Conservation (phyloP, 352 stramenopile species). For the Globisporangium rhizosaccharum region DNA sequence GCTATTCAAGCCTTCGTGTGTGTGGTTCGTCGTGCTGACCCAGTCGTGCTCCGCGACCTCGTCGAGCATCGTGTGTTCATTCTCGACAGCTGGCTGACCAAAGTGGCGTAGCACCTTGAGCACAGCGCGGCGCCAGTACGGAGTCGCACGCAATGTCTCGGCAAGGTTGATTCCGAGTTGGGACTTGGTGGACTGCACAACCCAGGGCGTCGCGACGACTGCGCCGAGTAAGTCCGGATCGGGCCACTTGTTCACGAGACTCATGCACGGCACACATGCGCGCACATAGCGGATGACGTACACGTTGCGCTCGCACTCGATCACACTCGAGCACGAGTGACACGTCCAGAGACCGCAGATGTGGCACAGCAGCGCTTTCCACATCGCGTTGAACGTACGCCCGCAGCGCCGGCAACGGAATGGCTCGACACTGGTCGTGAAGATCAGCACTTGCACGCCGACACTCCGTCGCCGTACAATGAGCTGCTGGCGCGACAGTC, state of each 20-base stretch:
- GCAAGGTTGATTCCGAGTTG: conserved; percentile 43
- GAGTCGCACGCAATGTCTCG: conserved; percentile 28
- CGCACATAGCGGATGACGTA: conserved; percentile 45
- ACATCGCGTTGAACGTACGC: conserved; percentile 35
- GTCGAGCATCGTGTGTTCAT: conserved; percentile 21
- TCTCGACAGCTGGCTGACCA: conserved; percentile 15
- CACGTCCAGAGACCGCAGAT: conserved; percentile 49
- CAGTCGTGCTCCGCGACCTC: conserved; percentile 34
- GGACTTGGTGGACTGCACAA: conserved; percentile 26
- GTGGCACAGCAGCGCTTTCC: conserved; percentile 46
- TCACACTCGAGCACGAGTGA: conserved; percentile 42
- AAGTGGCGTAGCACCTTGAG: conserved; percentile 33
- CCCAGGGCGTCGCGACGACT: conserved; percentile 25
- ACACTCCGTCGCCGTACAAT: conserved; percentile 41
- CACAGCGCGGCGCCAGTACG: conserved; percentile 24
- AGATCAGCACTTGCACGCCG: conserved; percentile 41
- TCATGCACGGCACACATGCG: conserved; percentile 36
- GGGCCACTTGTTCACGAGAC: conserved; percentile 46
- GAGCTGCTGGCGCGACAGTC: conserved; percentile 42
- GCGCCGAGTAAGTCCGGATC: conserved; percentile 30
- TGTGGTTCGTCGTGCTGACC: conserved; percentile 18
- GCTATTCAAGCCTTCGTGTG: conserved; percentile 8
- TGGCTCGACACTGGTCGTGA: conserved; percentile 10
- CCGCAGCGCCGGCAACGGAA: conserved; percentile 39
- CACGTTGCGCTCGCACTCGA: conserved; percentile 44